phyloP scores from a whole-genome alignment of 768 basidiomycete species.

The Psilocybe sp. region DNA sequence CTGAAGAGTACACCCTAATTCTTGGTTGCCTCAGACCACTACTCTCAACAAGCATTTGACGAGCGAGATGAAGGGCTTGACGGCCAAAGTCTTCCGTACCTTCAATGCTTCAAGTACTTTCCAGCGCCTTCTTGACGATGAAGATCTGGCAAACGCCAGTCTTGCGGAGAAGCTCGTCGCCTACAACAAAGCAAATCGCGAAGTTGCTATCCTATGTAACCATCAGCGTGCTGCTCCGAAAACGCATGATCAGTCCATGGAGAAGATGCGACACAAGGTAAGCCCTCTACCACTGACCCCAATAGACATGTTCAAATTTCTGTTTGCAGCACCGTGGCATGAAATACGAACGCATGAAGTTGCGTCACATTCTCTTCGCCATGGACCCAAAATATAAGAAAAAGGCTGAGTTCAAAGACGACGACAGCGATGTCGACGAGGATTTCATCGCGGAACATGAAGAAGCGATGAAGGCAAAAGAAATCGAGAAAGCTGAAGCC shows the following conservation, averaged over 20 bases:
- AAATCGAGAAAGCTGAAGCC: slow-evolving; percentile 88
- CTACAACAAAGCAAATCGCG: slow-evolving; percentile 95
- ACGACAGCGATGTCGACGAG: slow-evolving; percentile 94
- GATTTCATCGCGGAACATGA: slow-evolving; percentile 86
- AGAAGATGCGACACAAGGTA: slow-evolving; percentile 91
- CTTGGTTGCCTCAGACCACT: slow-evolving; percentile 56
- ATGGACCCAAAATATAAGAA: slow-evolving; percentile 82
- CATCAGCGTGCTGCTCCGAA: slow-evolving; percentile 96
- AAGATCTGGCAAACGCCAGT: slow-evolving; percentile 55
- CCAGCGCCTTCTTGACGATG: slow-evolving; percentile 83
- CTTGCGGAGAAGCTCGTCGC: slow-evolving; percentile 96
- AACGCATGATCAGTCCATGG: slow-evolving; percentile 91
- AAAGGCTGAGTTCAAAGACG: slow-evolving; percentile 68
- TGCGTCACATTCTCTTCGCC: slow-evolving; percentile 82
- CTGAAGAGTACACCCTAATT: slow-evolving; percentile 15
- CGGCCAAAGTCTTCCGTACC: slow-evolving; percentile 99
- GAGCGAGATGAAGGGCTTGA: slow-evolving; percentile 94
- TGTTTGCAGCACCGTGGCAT: slow-evolving; percentile 70
- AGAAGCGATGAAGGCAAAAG: slow-evolving; percentile 70
- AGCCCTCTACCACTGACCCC: background rate
- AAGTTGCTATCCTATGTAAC: slow-evolving; percentile 98
- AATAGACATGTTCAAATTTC: slow-evolving; percentile 5
- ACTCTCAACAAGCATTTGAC: slow-evolving; percentile 89
- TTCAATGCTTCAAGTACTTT: slow-evolving; percentile 98
- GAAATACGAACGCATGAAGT: slow-evolving; percentile 97